A percentile compares a stretch with the other conserved stretches of the same genome.
These are phyloP conservation scores for Calonectria pseudoreteaudii DNA, from an alignment of 2,329 filamentous ascomycete genomes.

Conservation along the genomic window DNA sequence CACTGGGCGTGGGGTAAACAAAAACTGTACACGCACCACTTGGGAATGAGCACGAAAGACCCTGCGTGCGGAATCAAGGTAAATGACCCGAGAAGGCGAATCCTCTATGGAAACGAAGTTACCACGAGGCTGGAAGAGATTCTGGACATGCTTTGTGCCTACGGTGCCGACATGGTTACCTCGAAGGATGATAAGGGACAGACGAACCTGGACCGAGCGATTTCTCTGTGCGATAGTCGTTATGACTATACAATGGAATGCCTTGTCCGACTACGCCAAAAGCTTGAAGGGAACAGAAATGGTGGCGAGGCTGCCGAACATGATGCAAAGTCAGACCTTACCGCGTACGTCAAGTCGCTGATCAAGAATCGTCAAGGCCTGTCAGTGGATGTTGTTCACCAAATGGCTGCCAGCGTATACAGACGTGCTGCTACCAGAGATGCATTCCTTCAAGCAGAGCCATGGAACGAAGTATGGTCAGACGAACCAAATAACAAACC, in stretches of 20 bases:
- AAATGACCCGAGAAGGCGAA: neutral
- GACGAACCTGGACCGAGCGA: neutral
- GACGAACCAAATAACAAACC: neutral
- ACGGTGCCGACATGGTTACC: conserved; percentile 21
- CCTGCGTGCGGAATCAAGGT: neutral
- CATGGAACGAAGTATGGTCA: neutral
- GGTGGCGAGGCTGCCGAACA: neutral
- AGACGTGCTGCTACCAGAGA: neutral
- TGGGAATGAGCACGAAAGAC: neutral
- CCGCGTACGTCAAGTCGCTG: neutral
- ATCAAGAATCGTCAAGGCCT: neutral
- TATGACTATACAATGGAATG: neutral
- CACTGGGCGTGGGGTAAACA: too few relatives aligned
- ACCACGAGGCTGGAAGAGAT: conserved; percentile 37
- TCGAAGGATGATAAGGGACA: neutral
- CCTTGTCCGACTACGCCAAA: neutral
- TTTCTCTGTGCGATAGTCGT: neutral
- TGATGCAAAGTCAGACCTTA: neutral
- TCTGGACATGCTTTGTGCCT: conserved; percentile 33
- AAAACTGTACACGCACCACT: neutral
- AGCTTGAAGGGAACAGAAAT: neutral
- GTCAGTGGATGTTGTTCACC: neutral
- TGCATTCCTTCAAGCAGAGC: neutral
- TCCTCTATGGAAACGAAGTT: neutral
- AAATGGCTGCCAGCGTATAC: neutral